phyloP scores from a whole-genome alignment of 2,329 filamentous ascomycete species.

The Peltaster fructicola region DNA sequence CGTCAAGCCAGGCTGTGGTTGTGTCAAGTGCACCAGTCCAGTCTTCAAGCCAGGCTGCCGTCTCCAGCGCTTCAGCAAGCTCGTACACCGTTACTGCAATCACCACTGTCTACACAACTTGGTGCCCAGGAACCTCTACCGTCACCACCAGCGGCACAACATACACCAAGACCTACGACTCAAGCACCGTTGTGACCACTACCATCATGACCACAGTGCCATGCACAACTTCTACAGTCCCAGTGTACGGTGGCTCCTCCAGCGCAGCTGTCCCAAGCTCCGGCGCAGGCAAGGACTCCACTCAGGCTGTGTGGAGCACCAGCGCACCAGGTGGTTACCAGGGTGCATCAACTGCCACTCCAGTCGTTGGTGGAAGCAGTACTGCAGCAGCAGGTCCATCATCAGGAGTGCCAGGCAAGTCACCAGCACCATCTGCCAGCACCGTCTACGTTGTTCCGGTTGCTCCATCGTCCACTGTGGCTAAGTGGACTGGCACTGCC shows the following conservation, averaged over 20 bases:
- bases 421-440: no score
- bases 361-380: no score
- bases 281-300: no score
- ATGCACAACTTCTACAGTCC: slow-evolving; percentile 1
- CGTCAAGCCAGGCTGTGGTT: background rate
- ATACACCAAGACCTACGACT: no score
- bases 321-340: no score
- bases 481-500: background rate
- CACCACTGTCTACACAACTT: background rate
- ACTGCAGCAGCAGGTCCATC: no score
- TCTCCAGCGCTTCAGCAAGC: background rate
- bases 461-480: slow-evolving; percentile 1
- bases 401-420: no score
- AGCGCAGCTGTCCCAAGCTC: slow-evolving; percentile 2
- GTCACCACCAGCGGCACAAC: slow-evolving; percentile 1
- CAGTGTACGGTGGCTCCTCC: background rate
- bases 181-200: no score
- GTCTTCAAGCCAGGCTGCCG: background rate
- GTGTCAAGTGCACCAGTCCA: no score
- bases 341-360: no score
- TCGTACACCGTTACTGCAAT: background rate
- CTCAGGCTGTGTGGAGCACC: no score
- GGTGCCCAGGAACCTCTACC: slow-evolving; percentile 1
- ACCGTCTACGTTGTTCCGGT: no score
- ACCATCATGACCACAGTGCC: background rate